Evolutionary conservation across 768 basidiomycete genomes (phyloP), one percentile per base, ranked within the genome.

Genomic region (Termitomyces sp.): DNA sequence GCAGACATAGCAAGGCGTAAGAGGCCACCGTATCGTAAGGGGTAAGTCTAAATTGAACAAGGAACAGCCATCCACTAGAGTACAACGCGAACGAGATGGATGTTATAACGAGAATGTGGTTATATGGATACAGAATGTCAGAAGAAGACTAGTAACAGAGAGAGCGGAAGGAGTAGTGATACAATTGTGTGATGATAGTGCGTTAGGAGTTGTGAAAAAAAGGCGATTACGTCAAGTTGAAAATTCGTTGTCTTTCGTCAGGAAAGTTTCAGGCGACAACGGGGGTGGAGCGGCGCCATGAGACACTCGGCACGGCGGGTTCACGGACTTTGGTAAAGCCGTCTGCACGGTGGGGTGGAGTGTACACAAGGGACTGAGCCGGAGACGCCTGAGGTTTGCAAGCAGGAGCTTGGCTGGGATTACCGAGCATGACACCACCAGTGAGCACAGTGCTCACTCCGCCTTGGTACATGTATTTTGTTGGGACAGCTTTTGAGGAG

Each of bases 351-450:
- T 33, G 10, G 11, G 22, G 22, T 15, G 29, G 3, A 5, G 38
- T 13, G 7, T 47, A 22, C 31, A 23, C 12, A 13, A 20, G 47
- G 12, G 25, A 25, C 16, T 47, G 4, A 20, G 20, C 31, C 13
- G n/a, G 16, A 13, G n/a, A 10, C 53, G 9, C 29, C 27, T n/a
- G 18, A 7, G 31, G 11, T 3, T 49, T 20, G 27, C 1, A n/a
- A n/a, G n/a, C 12, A 36, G 55, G 35, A 39, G 50, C 7, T 38
- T 23, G 7, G n/a, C 44, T 18, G 10, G 41, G n/a, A 13, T 41
- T 20, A 12, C 73, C 76, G 35, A 77, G 73, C 76, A 76, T 77
- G 16, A 77, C 75, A 36, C 76, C 76, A 20, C 76, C 76, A 12
- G 71, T 73, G 45, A 76, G 69, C 32, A 74, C 72, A 56, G 68